Conservation (phyloP, 1,284 basidiomycete genomes). For the Exsudoporus floridanus region DNA sequence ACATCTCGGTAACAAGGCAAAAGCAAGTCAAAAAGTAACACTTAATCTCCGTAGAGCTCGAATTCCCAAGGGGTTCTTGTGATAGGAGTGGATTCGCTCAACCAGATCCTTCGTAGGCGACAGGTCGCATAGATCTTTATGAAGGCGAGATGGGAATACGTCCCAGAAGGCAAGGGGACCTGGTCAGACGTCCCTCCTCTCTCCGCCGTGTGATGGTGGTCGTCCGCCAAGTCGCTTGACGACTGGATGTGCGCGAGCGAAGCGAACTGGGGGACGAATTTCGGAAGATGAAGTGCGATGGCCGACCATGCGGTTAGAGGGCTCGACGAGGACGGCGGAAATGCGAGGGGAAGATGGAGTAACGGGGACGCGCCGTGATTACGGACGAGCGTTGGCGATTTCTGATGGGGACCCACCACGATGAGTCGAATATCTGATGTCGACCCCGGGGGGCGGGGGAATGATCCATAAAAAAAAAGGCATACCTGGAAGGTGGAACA, state of each 20-base stretch:
- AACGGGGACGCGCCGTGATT: slow-evolving; percentile 45
- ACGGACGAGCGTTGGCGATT: slow-evolving; percentile 52
- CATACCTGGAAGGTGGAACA: slow-evolving; percentile 81
- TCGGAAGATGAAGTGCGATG: slow-evolving; percentile 59
- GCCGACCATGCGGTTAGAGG: slow-evolving; percentile 74
- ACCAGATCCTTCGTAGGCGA: slow-evolving; percentile 77
- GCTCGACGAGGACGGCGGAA: slow-evolving; percentile 53
- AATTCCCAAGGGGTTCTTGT: slow-evolving; percentile 69
- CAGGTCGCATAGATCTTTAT: slow-evolving; percentile 82
- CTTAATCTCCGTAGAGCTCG: slow-evolving; percentile 47
- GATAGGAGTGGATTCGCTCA: slow-evolving; percentile 55
- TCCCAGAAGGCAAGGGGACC: slow-evolving; percentile 50
- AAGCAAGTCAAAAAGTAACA: slow-evolving; percentile 7
- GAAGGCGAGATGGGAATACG: slow-evolving; percentile 65
- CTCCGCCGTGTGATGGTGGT: slow-evolving; percentile 27
- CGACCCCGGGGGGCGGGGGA: neutral
- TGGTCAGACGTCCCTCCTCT: slow-evolving; percentile 16
- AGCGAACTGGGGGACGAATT: slow-evolving; percentile 64
- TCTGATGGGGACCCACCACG: slow-evolving; percentile 40
- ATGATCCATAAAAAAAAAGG: neutral
- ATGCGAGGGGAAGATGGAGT: slow-evolving; percentile 71
- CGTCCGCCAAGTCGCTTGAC: slow-evolving; percentile 29
- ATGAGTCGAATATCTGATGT: slow-evolving; percentile 4
- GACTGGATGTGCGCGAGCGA: slow-evolving; percentile 40
- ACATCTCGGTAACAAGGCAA: slow-evolving; percentile 16